A percentile compares a stretch with the other conserved stretches of the same genome.
Evolutionary conservation across 2,329 filamentous ascomycete genomes (phyloP).

Genomic region (Ceratocystiopsis sp.): DNA sequence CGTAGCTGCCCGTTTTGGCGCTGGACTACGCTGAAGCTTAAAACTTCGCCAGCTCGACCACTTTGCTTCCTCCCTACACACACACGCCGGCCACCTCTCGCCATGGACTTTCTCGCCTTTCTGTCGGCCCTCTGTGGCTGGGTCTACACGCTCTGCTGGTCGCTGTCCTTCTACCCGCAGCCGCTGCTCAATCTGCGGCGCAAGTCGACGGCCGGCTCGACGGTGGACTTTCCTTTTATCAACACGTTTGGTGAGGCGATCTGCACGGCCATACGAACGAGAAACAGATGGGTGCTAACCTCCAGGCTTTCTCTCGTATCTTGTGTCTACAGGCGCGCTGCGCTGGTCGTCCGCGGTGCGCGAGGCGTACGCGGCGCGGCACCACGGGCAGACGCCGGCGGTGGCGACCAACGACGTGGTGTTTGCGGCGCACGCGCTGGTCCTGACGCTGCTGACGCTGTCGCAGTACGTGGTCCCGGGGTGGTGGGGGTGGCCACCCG

Average conservation of each 20-base stretch:
- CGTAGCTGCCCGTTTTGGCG: too few species aligned
- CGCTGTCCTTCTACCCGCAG: constrained; percentile 84
- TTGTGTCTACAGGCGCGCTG: constrained; percentile 56
- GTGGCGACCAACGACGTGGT: constrained; percentile 80
- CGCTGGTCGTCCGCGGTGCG: constrained; percentile 66
- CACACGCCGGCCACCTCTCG: too few species aligned
- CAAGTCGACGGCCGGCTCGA: constrained; percentile 63
- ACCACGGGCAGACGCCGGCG: constrained; percentile 60
- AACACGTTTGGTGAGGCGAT: constrained; percentile 30
- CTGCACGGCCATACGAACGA: background rate
- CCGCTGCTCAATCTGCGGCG: constrained; percentile 62
- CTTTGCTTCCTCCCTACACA: too few species aligned
- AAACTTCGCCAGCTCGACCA: too few species aligned
- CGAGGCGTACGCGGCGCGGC: constrained; percentile 65
- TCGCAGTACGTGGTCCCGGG: constrained; percentile 56
- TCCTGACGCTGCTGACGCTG: constrained; percentile 55
- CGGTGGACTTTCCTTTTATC: constrained; percentile 71
- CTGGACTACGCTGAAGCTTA: too few species aligned
- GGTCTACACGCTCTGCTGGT: constrained; percentile 66
- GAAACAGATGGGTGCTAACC: too few species aligned
- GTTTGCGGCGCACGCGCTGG: constrained; percentile 67
- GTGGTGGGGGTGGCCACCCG: constrained; percentile 60
- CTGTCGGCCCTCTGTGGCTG: constrained; percentile 50
- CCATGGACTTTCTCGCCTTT: constrained; percentile 23
- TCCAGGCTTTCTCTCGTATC: constrained; percentile 56